phyloP scores from a whole-genome alignment of 1,284 basidiomycete species.

The Violaceomyces palustris region DNA sequence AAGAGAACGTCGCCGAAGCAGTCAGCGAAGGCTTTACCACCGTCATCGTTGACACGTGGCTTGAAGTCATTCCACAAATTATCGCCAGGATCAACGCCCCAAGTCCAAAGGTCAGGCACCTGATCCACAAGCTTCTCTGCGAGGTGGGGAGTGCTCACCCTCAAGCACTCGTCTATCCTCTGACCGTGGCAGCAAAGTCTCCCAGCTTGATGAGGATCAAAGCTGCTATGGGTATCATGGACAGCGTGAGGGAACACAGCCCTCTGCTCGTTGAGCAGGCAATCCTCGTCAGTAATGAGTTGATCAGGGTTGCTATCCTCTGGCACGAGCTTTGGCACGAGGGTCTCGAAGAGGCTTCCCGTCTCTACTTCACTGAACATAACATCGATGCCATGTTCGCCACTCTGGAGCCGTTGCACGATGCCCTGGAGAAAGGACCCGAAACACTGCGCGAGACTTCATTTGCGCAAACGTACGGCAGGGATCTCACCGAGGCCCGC shows the following conservation, averaged over 20 bases:
- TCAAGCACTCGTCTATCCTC: slow-evolving; percentile 92
- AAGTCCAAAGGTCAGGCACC: slow-evolving; percentile 75
- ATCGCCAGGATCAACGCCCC: slow-evolving; percentile 98
- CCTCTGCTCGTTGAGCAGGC: slow-evolving; percentile 86
- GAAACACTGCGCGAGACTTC: slow-evolving; percentile 91
- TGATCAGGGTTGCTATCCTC: slow-evolving; percentile 94
- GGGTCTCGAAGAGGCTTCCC: slow-evolving; percentile 93
- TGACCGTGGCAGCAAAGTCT: slow-evolving; percentile 97
- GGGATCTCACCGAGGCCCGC: slow-evolving; percentile 88
- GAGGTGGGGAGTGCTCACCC: slow-evolving; percentile 95
- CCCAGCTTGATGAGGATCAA: slow-evolving; percentile 76
- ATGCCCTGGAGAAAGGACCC: slow-evolving; percentile 91
- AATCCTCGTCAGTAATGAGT: slow-evolving; percentile 81
- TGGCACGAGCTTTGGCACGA: slow-evolving; percentile 99
- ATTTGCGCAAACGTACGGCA: slow-evolving; percentile 88
- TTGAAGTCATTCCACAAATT: slow-evolving; percentile 98
- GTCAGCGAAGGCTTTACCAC: slow-evolving; percentile 82
- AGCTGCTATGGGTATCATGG: slow-evolving; percentile 84
- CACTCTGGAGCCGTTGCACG: slow-evolving; percentile 86
- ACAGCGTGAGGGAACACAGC: slow-evolving; percentile 89
- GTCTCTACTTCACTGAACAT: slow-evolving; percentile 94
- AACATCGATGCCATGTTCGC: slow-evolving; percentile 99
- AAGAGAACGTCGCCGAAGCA: slow-evolving; percentile 83
- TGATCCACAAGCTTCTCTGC: slow-evolving; percentile 82
- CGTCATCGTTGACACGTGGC: slow-evolving; percentile 95